Evolutionary conservation across 2,329 filamentous ascomycete genomes (phyloP).

Genomic region (Botrytis sinoallii): DNA sequence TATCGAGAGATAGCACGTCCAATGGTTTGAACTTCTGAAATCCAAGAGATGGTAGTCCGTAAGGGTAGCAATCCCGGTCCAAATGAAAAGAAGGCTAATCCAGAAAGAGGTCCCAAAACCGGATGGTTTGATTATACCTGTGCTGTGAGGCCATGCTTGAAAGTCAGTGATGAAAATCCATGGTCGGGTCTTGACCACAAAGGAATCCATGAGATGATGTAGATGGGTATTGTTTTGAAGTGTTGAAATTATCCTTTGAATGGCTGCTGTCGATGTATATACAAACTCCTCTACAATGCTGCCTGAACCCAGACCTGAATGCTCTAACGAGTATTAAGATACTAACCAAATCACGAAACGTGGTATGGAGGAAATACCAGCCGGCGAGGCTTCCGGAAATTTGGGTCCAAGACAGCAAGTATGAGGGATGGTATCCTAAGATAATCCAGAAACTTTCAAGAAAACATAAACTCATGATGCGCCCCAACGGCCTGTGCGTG

Average conservation of each 20-base stretch:
- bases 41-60: conserved; percentile 6
- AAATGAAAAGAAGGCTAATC: conserved; percentile 7
- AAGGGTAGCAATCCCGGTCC: conserved; percentile 13
- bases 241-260: conserved; percentile 24
- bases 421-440: conserved; percentile 32
- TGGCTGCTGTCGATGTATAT: conserved; percentile 27
- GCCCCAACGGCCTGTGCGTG: conserved; percentile 35
- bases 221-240: conserved; percentile 13
- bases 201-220: conserved; percentile 12
- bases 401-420: conserved; percentile 37
- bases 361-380: conserved; percentile 22
- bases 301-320: conserved; percentile 28
- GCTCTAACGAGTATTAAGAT: conserved; percentile 26
- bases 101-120: conserved; percentile 12
- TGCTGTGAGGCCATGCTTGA: conserved; percentile 11
- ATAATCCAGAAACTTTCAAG: conserved; percentile 24
- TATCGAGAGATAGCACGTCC: background rate
- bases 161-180: conserved; percentile 18
- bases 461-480: conserved; percentile 27
- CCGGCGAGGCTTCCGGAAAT: conserved; percentile 25
- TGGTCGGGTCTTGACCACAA: conserved; percentile 20
- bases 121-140: conserved; percentile 20
- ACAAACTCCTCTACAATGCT: conserved; percentile 29
- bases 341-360: conserved; percentile 27
- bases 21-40: background rate